phyloP scores from a whole-genome alignment of 139 green algal genomes.

The Chlamydomonas sp. region DNA sequence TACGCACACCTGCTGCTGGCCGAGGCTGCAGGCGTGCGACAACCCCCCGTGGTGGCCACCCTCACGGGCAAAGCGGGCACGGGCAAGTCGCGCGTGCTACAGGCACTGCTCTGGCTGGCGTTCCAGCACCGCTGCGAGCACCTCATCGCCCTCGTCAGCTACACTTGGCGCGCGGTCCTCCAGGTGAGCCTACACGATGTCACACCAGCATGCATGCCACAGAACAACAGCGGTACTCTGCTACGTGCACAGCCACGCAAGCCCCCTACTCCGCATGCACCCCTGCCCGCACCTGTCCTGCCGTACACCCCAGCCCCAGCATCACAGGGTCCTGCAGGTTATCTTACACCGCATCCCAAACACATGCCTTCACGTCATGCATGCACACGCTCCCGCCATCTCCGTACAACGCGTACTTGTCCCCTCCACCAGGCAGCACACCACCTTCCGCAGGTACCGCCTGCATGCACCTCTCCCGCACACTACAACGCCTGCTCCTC shows the following conservation, averaged over 20 bases:
- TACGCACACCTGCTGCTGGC: not conserved
- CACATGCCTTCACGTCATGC: not conserved
- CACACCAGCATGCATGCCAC: not conserved
- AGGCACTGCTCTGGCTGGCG: slow-evolving; percentile 7
- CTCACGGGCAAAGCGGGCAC: slow-evolving; percentile 7
- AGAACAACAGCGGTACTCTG: not conserved
- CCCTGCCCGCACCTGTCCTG: too few species aligned
- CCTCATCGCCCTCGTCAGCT: not conserved
- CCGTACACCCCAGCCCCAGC: too few species aligned
- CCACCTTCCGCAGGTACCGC: not conserved
- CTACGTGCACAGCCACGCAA: not conserved
- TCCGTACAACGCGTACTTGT: too few species aligned
- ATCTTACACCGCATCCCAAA: not conserved
- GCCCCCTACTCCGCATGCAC: too few species aligned
- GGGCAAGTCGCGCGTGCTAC: not conserved
- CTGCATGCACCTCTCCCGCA: too few species aligned
- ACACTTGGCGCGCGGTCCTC: not conserved
- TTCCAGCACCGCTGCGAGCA: not conserved
- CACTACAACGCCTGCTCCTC: too few species aligned
- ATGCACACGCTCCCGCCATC: too few species aligned
- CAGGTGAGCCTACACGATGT: not conserved
- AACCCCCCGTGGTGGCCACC: not conserved
- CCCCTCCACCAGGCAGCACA: not conserved
- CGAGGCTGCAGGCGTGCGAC: not conserved
- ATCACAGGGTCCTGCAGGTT: too few species aligned